These are phyloP conservation scores for Populus pruinosa DNA, from an alignment of 345 rosid species.

Conservation along the genomic window DNA sequence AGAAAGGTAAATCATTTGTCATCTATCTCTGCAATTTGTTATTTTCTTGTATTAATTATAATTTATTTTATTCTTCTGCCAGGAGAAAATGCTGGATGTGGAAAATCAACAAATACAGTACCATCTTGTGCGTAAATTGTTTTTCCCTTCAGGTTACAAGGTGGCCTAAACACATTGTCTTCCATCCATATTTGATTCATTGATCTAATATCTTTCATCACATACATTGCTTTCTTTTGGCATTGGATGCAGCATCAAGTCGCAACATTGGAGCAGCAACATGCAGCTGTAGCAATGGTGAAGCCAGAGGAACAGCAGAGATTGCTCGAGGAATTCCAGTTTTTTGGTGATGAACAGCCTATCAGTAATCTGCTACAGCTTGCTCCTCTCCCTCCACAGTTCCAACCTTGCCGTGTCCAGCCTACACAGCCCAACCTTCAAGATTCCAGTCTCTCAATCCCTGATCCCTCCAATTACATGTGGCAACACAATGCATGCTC, in stretches of 20 bases:
- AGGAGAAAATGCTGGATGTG: slow-evolving; percentile 36
- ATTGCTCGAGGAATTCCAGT: slow-evolving; percentile 24
- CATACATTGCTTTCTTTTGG: neutral
- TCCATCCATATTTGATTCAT: neutral
- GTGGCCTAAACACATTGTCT: neutral
- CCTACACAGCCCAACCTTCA: slow-evolving; percentile 35
- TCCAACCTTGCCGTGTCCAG: slow-evolving; percentile 19
- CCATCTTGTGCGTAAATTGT: slow-evolving; percentile 21
- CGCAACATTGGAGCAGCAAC: slow-evolving; percentile 18
- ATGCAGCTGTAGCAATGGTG: neutral
- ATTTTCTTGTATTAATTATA: neutral
- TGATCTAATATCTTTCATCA: too few relatives aligned
- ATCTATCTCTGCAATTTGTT: neutral
- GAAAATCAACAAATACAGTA: slow-evolving; percentile 32
- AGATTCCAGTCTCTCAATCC: slow-evolving; percentile 24
- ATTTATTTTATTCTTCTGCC: neutral
- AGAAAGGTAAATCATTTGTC: slow-evolving; percentile 22
- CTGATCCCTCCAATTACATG: slow-evolving; percentile 6
- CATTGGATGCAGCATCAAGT: neutral
- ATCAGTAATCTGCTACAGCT: slow-evolving; percentile 30
- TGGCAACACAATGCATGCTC: neutral
- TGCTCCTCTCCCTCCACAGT: slow-evolving; percentile 9
- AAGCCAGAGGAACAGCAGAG: slow-evolving; percentile 9
- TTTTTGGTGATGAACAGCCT: slow-evolving; percentile 18
- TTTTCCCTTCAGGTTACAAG: neutral